These are phyloP conservation scores for Taphrina communis DNA, from an alignment of 1,139 yeast genomes.

Conservation along the genomic window DNA sequence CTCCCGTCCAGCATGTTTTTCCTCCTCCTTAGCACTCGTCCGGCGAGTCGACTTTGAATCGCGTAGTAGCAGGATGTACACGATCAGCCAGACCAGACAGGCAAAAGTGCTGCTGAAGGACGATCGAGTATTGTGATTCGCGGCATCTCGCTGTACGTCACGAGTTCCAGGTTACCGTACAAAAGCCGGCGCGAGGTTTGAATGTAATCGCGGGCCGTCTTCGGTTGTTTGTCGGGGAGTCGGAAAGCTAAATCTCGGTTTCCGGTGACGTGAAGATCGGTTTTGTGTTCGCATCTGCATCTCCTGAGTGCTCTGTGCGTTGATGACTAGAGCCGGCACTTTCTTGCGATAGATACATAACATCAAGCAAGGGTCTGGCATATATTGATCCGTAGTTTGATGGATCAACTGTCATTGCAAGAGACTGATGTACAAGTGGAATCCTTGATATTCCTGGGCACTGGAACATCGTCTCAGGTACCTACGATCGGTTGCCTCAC, in stretches of 20 bases:
- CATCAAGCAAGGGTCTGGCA: too few species aligned
- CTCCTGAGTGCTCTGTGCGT: too few species aligned
- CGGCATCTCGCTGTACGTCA: not conserved
- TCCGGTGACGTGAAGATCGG: not conserved
- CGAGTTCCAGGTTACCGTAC: not conserved
- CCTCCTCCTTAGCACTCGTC: not conserved
- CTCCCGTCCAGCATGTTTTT: slow-evolving; percentile 17
- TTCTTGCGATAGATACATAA: too few species aligned
- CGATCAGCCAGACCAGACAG: too few species aligned
- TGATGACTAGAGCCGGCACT: too few species aligned
- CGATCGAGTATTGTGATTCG: too few species aligned
- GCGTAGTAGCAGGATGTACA: not conserved
- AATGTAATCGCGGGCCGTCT: slow-evolving; percentile 3
- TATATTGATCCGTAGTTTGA: not conserved
- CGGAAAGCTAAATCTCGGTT: slow-evolving; percentile 2
- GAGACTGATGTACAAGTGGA: slow-evolving; percentile 4
- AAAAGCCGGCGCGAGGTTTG: not conserved
- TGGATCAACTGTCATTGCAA: not conserved
- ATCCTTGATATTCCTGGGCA: slow-evolving; percentile 42
- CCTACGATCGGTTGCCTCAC: slow-evolving; percentile 43
- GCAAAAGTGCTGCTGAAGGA: too few species aligned
- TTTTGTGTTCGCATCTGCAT: too few species aligned
- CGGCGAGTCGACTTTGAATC: not conserved
- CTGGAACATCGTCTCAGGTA: slow-evolving; percentile 42
- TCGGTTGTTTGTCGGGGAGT: slow-evolving; percentile 1